Conservation (phyloP, 73 alveolate genomes). For the Durusdinium trenchii region DNA sequence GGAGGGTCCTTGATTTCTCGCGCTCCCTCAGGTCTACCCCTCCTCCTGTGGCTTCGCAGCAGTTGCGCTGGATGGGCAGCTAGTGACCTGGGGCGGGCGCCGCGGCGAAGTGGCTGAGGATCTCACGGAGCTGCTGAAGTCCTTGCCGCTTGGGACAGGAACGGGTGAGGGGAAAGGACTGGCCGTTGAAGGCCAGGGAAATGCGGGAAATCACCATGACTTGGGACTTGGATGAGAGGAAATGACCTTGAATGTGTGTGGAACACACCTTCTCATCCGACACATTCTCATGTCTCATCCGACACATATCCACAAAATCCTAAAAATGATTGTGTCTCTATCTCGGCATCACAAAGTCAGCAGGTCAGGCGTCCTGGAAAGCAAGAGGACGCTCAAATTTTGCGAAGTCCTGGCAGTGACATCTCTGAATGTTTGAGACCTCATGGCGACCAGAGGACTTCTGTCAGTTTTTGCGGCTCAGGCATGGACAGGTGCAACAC, state of each 20-base stretch:
- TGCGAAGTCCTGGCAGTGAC: neutral
- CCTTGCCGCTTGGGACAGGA: neutral
- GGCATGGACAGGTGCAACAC: conserved; percentile 47
- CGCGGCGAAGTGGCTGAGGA: neutral
- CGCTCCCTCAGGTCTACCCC: conserved; percentile 24
- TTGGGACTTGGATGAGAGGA: neutral
- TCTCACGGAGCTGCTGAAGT: neutral
- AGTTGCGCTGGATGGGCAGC: conserved; percentile 57
- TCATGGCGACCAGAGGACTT: neutral
- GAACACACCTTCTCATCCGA: neutral
- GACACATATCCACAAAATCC: neutral
- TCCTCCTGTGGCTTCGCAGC: conserved; percentile 63
- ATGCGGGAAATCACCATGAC: neutral
- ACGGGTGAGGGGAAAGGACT: neutral
- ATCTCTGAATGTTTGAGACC: neutral
- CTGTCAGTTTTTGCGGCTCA: neutral
- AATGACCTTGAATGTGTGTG: neutral
- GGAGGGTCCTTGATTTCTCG: neutral
- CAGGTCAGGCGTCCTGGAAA: neutral
- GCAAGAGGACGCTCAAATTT: no score
- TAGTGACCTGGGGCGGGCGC: conserved; percentile 11
- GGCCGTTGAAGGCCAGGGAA: no score
- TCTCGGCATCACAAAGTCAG: neutral
- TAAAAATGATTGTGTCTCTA: neutral
- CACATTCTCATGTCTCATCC: neutral